Evolutionary conservation across 768 basidiomycete species (phyloP), one percentile per base, ranked within the genome.

Genomic region (Pulveroboletus ravenelii): DNA sequence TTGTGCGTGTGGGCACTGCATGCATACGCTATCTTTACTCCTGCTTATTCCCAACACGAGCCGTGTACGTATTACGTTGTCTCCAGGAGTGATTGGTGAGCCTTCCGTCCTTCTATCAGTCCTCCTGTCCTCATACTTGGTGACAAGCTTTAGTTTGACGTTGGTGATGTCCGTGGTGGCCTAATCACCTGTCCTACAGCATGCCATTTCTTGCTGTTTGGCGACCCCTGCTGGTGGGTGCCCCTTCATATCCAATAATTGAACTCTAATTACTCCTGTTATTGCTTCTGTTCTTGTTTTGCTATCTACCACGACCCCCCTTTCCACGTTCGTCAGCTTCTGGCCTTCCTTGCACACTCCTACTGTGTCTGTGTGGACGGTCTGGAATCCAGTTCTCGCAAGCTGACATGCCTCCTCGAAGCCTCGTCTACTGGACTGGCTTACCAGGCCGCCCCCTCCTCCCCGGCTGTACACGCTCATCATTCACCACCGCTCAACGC

Each of bases 241-340:
- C 48, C 51, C 41, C 55, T 58, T 63, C 58, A 64, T 62, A 57
- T 63, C 41, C 50, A 48, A 57, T 54, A 17, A 64, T 64, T 59
- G 62, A 63, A 63, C 62, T 50, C 47, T 62, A 64, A 50, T 38
- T 42, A 35, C 23, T 40, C 44, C 37, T 49, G 45, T 40, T 15
- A 18, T 29, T 45, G 32, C 44, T 45, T 45, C 45, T 36, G n/a
- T 45, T 27, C 45, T 36, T 27, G 45, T 45, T 45, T 36, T 45
- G 45, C 45, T 45, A 45, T 45, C 45, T 35, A 12, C 32, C 32
- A 35, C 15, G 45, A 35, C 25, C 3, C 34, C 25, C 43, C 35
- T 45, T 48, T 45, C 56, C 50, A 15, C 46, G 23, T 53, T 40
- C 38, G 47, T 52, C 52, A 0, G 27, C 52, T 48, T 57, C 46